A percentile compares a stretch with the other conserved stretches of the same genome.
Evolutionary conservation across 2,329 filamentous ascomycete species (phyloP).

Genomic region (Aspergillus sp.): DNA sequence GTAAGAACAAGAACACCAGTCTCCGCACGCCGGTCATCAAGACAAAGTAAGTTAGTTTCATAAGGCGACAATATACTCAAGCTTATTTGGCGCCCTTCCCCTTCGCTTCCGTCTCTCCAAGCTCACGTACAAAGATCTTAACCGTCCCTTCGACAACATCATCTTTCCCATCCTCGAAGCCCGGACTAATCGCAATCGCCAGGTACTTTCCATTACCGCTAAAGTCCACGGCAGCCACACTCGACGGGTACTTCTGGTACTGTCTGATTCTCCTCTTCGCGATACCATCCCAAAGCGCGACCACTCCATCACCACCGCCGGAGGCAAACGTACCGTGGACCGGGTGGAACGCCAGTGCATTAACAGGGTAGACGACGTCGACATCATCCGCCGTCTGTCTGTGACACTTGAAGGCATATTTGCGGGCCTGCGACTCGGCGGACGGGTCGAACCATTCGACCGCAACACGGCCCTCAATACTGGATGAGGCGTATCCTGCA

Average conservation of each 20-base stretch:
- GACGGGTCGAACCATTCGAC: constrained; percentile 98
- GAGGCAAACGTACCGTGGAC: constrained; percentile 81
- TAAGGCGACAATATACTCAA: constrained; percentile 8
- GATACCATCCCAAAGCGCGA: constrained; percentile 90
- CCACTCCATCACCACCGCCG: constrained; percentile 85
- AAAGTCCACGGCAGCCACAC: constrained; percentile 76
- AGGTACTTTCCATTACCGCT: constrained; percentile 74
- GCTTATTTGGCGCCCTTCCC: constrained; percentile 72
- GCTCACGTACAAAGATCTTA: constrained; percentile 77
- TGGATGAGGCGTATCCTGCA: constrained; percentile 85
- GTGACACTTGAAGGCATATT: constrained; percentile 99
- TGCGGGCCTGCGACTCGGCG: constrained; percentile 81
- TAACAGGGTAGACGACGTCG: constrained; percentile 89
- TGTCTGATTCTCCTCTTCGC: constrained; percentile 87
- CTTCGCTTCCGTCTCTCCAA: constrained; percentile 85
- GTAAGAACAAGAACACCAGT: constrained; percentile 1
- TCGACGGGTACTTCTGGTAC: constrained; percentile 80
- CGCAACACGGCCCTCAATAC: constrained; percentile 91
- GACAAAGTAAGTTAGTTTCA: constrained; percentile 7
- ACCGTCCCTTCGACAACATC: constrained; percentile 71
- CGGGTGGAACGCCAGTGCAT: constrained; percentile 86
- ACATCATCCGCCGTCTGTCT: constrained; percentile 69
- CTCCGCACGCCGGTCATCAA: constrained; percentile 16
- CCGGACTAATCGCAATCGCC: constrained; percentile 79
- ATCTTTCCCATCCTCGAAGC: constrained; percentile 85